Evolutionary conservation across 2,329 filamentous ascomycete species (phyloP).

Genomic region (Zarea fungicola): DNA sequence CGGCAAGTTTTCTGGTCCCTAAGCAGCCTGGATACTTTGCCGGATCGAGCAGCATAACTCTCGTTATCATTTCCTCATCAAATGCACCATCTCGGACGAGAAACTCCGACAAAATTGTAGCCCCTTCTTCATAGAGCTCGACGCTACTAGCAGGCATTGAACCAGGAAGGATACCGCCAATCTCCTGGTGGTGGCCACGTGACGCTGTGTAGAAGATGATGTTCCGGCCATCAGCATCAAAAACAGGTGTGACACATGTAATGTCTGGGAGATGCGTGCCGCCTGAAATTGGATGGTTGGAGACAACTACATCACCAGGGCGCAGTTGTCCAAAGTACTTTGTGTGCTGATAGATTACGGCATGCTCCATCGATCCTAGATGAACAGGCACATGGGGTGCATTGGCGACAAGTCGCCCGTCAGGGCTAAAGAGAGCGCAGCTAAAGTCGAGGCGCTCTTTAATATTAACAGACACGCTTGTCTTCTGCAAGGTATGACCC

Average conservation of each 20-base stretch:
- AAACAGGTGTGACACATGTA: slow-evolving; percentile 32
- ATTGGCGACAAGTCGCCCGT: slow-evolving; percentile 69
- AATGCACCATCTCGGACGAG: slow-evolving; percentile 73
- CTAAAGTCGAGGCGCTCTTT: slow-evolving; percentile 79
- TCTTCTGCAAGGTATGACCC: slow-evolving; percentile 73
- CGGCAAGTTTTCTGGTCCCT: slow-evolving; percentile 71
- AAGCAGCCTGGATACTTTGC: slow-evolving; percentile 70
- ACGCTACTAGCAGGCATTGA: slow-evolving; percentile 76
- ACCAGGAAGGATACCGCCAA: slow-evolving; percentile 75
- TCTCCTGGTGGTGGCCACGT: slow-evolving; percentile 61
- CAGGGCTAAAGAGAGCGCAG: slow-evolving; percentile 71
- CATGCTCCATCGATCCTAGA: slow-evolving; percentile 74
- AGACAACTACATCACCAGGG: slow-evolving; percentile 32
- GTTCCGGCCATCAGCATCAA: slow-evolving; percentile 37
- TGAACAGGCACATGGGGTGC: slow-evolving; percentile 73
- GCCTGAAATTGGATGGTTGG: slow-evolving; percentile 30
- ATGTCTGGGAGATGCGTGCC: slow-evolving; percentile 36
- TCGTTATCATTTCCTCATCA: slow-evolving; percentile 68
- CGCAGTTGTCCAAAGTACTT: slow-evolving; percentile 53
- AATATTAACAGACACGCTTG: slow-evolving; percentile 71
- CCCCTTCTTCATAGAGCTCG: slow-evolving; percentile 60
- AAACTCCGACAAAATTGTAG: slow-evolving; percentile 60
- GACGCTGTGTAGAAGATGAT: slow-evolving; percentile 56
- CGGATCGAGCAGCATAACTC: slow-evolving; percentile 68
- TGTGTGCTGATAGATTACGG: slow-evolving; percentile 62